Conservation (phyloP, 148 eudicot species). For the Rhododendron williamsianum region DNA sequence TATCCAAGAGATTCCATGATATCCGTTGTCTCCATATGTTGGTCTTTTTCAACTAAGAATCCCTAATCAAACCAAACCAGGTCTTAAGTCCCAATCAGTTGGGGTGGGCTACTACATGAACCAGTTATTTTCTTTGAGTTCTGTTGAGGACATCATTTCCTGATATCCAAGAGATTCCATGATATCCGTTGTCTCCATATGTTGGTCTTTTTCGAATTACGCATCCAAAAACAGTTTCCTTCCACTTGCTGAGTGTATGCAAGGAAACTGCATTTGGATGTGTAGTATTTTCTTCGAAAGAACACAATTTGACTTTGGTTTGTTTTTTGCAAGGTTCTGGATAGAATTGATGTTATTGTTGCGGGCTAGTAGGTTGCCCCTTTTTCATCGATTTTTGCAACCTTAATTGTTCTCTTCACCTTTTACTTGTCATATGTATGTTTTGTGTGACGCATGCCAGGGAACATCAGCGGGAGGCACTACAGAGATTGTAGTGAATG, state of each 20-base stretch:
- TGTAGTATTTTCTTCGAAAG: not conserved
- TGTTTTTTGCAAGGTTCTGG: not conserved
- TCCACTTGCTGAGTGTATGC: not conserved
- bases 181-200: not conserved
- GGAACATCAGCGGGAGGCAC: slow-evolving; percentile 99
- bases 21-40: not conserved
- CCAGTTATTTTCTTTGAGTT: not conserved
- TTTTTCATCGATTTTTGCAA: not conserved
- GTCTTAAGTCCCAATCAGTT: not conserved
- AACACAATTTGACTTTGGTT: too few relatives aligned
- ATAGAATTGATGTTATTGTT: not conserved
- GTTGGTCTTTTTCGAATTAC: not conserved
- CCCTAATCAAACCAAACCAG: not conserved
- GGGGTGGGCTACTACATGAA: not conserved
- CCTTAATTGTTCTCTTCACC: not conserved
- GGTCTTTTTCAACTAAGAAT: not conserved
- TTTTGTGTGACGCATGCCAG: slow-evolving; percentile 29
- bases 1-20: not conserved
- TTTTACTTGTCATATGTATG: not conserved
- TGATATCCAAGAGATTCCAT: not conserved
- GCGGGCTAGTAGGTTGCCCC: not conserved
- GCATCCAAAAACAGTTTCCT: not conserved
- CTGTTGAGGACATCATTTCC: not conserved
- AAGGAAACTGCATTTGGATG: not conserved
- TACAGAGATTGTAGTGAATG: slow-evolving; percentile 76